phyloP scores from a whole-genome alignment of 164 flowering plant species.

The Amborella trichopoda region DNA sequence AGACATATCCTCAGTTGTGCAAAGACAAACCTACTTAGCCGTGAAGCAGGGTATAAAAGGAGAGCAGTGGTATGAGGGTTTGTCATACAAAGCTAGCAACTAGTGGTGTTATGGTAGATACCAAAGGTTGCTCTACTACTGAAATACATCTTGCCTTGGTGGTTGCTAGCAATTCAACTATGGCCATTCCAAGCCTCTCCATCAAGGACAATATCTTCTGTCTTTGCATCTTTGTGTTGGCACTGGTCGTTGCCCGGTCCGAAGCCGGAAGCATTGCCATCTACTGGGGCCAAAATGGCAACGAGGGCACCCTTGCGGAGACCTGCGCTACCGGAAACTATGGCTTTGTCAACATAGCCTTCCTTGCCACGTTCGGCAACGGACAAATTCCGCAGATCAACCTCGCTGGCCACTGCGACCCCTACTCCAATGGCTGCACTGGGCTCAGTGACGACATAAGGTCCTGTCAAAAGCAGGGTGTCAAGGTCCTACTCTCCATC shows the following conservation, averaged over 20 bases:
- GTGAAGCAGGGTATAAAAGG: no score
- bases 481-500: conserved; percentile 15
- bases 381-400: conserved; percentile 6
- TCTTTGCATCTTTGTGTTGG: no score
- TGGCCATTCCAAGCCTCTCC: no score
- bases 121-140: no score
- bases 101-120: no score
- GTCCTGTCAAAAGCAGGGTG: conserved; percentile 9
- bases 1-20: no score
- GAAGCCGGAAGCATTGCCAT: conserved; percentile 4
- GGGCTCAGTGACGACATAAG: conserved; percentile 3
- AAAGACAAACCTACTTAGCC: no score
- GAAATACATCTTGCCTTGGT: no score
- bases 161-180: no score
- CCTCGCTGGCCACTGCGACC: conserved; percentile 16
- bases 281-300: conserved; percentile 15
- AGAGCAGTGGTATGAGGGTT: no score
- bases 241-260: background rate
- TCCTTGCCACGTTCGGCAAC: conserved; percentile 11
- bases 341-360: conserved; percentile 10
- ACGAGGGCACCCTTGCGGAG: conserved; percentile 9
- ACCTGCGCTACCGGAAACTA: conserved; percentile 14
- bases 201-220: no score
- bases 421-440: conserved; percentile 2
- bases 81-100: no score